Conservation (phyloP, 2,329 filamentous ascomycete genomes). For the Aureobasidium sp. region DNA sequence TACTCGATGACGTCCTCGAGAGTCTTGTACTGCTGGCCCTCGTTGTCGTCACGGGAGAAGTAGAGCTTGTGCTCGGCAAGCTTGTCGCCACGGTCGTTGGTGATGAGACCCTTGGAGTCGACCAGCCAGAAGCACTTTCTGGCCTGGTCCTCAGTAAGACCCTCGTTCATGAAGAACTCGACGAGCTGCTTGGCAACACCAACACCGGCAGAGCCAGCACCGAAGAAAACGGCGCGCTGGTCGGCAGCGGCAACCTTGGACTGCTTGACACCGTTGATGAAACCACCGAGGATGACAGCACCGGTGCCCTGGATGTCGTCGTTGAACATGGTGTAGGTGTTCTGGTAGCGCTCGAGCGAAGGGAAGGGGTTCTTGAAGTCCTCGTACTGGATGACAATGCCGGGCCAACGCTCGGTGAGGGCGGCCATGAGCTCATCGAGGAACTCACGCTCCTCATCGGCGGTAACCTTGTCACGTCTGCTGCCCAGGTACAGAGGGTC, state of each 20-base stretch:
- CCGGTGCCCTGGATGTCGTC: conserved; percentile 88
- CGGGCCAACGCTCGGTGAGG: conserved; percentile 67
- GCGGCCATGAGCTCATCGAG: conserved; percentile 97
- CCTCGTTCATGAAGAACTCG: conserved; percentile 90
- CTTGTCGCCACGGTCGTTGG: conserved; percentile 84
- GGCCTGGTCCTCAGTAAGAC: conserved; percentile 79
- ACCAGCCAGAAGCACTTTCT: conserved; percentile 94
- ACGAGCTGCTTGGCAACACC: conserved; percentile 97
- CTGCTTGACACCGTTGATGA: conserved; percentile 70
- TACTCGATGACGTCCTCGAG: conserved; percentile 90
- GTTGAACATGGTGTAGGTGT: conserved; percentile 92
- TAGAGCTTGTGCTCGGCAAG: conserved; percentile 77
- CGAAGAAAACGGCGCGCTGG: conserved; percentile 92
- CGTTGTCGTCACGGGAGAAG: conserved; percentile 59
- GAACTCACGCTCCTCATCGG: conserved; percentile 78
- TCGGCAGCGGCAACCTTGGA: conserved; percentile 80
- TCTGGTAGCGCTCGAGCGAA: conserved; percentile 81
- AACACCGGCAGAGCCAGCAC: conserved; percentile 89
- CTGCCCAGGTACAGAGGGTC: conserved; percentile 89
- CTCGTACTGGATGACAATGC: conserved; percentile 83
- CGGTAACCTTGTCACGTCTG: conserved; percentile 69
- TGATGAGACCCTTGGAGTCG: conserved; percentile 84
- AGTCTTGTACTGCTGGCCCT: conserved; percentile 61
- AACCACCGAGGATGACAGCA: conserved; percentile 82
- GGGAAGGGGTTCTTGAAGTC: conserved; percentile 98